Evolutionary conservation across 495 filamentous ascomycete genomes (phyloP).

Genomic region (Stereocaulon alpinum): DNA sequence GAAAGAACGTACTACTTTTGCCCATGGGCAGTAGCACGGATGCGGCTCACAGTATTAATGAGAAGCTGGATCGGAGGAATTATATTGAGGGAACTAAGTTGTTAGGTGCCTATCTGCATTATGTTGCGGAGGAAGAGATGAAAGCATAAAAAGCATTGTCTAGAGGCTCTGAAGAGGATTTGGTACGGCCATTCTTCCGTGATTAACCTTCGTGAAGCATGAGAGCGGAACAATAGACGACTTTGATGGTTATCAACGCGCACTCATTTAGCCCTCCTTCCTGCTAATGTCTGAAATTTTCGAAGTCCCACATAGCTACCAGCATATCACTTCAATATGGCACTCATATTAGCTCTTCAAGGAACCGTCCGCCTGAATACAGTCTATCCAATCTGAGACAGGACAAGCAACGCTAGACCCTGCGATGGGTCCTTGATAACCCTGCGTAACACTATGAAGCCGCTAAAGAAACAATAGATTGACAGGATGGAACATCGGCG

Average conservation of each 20-base stretch:
- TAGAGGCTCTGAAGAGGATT: neutral
- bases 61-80: conserved; percentile 93
- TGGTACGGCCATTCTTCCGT: too few species aligned
- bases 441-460: neutral
- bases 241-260: too few species aligned
- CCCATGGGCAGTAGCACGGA: conserved; percentile 97
- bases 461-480: conserved; percentile 3
- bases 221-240: neutral
- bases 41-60: conserved; percentile 93
- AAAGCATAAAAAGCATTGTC: conserved; percentile 6
- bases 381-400: neutral
- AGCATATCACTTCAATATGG: neutral
- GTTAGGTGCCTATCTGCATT: conserved; percentile 90
- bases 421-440: conserved; percentile 5
- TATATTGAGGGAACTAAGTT: conserved; percentile 99
- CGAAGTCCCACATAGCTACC: too few species aligned
- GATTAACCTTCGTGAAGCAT: too few species aligned
- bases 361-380: conserved; percentile 2
- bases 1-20: conserved; percentile 91
- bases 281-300: neutral
- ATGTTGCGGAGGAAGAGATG: conserved; percentile 82
- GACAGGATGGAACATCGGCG: conserved; percentile 4
- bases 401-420: neutral
- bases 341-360: neutral
- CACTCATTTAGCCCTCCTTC: neutral